phyloP scores from a whole-genome alignment of 2,329 filamentous ascomycete species.

The Pyrenophora seminiperda region DNA sequence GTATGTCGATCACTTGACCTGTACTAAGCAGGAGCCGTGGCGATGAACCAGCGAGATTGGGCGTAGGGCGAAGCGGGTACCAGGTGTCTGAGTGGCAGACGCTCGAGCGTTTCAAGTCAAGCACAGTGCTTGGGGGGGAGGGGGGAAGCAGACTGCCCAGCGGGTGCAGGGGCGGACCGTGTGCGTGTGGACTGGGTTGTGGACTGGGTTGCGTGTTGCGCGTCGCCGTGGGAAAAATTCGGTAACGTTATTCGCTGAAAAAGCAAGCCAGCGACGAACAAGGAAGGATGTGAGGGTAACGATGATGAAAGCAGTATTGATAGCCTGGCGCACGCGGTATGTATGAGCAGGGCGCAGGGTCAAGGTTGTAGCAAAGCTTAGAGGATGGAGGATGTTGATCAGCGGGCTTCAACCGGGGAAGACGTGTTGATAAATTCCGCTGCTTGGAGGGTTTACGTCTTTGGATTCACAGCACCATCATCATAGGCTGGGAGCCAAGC shows the following conservation, averaged over 20 bases:
- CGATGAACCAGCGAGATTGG: slow-evolving; percentile 46
- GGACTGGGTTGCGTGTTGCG: slow-evolving; percentile 33
- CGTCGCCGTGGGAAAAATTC: slow-evolving; percentile 32
- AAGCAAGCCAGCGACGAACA: slow-evolving; percentile 40
- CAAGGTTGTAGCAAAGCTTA: slow-evolving; percentile 40
- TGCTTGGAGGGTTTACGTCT: slow-evolving; percentile 38
- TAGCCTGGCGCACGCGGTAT: slow-evolving; percentile 29
- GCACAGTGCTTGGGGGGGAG: slow-evolving; percentile 32
- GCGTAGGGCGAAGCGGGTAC: slow-evolving; percentile 35
- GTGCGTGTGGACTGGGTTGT: slow-evolving; percentile 30
- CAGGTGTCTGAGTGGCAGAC: slow-evolving; percentile 41
- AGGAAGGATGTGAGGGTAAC: slow-evolving; percentile 40
- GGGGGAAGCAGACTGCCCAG: slow-evolving; percentile 33
- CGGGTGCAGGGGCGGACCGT: slow-evolving; percentile 37
- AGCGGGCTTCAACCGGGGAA: slow-evolving; percentile 40
- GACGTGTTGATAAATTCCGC: slow-evolving; percentile 43
- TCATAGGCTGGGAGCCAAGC: slow-evolving; percentile 48
- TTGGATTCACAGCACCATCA: slow-evolving; percentile 42
- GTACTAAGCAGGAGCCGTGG: slow-evolving; percentile 45
- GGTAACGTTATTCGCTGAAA: slow-evolving; percentile 32
- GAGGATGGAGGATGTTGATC: slow-evolving; percentile 41
- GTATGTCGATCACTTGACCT: slow-evolving; percentile 47
- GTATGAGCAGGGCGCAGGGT: slow-evolving; percentile 27
- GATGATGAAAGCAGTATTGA: slow-evolving; percentile 41
- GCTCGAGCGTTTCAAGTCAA: slow-evolving; percentile 48